Conservation (phyloP, 768 basidiomycete genomes). For the Lanmaoa pseudosensibilis region DNA sequence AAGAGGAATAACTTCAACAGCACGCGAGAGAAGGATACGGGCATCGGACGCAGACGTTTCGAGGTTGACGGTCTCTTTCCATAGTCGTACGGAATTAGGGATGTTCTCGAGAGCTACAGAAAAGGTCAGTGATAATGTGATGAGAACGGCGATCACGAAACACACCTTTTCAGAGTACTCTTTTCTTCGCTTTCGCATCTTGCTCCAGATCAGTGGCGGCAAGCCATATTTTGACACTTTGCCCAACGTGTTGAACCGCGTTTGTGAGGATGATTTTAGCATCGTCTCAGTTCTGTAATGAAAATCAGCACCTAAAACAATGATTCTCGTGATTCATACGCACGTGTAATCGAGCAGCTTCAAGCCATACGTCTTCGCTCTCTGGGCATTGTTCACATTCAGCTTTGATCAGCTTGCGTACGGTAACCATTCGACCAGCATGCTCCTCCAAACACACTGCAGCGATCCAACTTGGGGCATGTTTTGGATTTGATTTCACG, state of each 20-base stretch:
- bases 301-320: background rate
- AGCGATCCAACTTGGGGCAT: conserved; percentile 98
- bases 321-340: conserved; percentile 22
- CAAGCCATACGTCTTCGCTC: conserved; percentile 98
- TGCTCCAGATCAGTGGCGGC: conserved; percentile 89
- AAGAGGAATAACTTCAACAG: conserved; percentile 94
- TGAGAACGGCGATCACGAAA: background rate
- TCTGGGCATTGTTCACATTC: conserved; percentile 96
- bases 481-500: conserved; percentile 97
- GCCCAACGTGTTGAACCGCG: conserved; percentile 91
- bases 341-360: conserved; percentile 92
- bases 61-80: conserved; percentile 98
- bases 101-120: conserved; percentile 88
- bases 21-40: conserved; percentile 86
- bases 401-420: conserved; percentile 87
- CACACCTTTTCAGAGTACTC: conserved; percentile 88
- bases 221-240: conserved; percentile 96
- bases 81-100: conserved; percentile 92
- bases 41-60: conserved; percentile 89
- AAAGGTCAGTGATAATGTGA: background rate
- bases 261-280: conserved; percentile 93
- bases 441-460: conserved; percentile 96
- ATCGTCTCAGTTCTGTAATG: conserved; percentile 76
- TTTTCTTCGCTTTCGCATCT: conserved; percentile 82
- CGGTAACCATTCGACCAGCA: conserved; percentile 93